Evolutionary conservation across 345 rosid species (phyloP), one percentile per base, ranked within the genome.

Genomic region (Eucalyptus marginata): DNA sequence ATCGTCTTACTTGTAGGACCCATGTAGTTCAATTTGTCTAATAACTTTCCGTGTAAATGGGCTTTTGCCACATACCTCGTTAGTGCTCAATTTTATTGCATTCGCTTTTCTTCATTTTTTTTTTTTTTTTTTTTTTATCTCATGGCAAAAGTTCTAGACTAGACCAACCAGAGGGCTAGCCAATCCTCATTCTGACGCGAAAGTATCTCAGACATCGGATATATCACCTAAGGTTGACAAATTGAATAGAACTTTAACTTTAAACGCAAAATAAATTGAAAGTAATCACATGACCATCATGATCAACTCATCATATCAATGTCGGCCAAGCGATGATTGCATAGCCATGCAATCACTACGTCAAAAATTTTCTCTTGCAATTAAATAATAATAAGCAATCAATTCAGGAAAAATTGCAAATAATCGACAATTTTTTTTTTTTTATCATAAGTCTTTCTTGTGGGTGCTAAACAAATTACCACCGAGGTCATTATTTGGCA

Each of bases 1-100:
- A 52, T 86, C 18, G 90, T 62, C 86, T 52, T 59, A 44, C 36
- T 88, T 86, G 89, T 79, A 86, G 93, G 90, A 81, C 90, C 88
- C 43, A 10, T 40, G 83, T 20, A 40, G 47, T 36, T 12, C 83
- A 40, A 40, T 76, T 76, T 76, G 83, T 40, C 83, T 20, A 40
- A 66, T 29, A 46, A 87, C 52, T 87, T 79, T 62, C 54, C 79
- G 25, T 25, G 27, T 25, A 36, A 36, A 36, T 25, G 10, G 64
- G 79, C n/a, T 59, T 43, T 76, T 40, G 83, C 47, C 83, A 40
- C 83, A 20, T 40, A 20, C 47, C 24, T 76, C 29, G 2, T 36
- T 12, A 18, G 29, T 36, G 83, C 3, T 20, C 83, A 20, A 76
- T 76, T 76, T 20, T 76, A 40, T 22, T 76, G 83, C 47, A 36